Conservation (phyloP, 1,139 yeast genomes). For the Saccharomycopsis crataegensis region DNA sequence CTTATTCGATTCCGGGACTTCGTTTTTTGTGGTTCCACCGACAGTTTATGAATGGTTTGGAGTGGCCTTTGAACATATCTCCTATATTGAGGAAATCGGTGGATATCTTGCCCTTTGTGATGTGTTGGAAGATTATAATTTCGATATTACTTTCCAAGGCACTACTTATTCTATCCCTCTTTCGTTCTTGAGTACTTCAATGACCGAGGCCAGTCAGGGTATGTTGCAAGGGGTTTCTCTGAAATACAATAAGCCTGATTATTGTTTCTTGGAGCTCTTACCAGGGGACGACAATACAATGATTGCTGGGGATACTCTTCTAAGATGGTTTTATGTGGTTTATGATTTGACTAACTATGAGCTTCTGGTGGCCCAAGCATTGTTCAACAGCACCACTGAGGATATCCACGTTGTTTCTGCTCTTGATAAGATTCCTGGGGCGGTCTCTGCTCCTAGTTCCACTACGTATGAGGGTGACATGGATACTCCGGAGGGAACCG, state of each 20-base stretch:
- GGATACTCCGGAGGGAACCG: not conserved
- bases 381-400: not conserved
- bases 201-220: constrained; percentile 1
- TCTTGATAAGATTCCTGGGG: constrained; percentile 10
- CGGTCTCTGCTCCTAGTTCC: constrained; percentile 3
- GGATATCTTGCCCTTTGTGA: constrained; percentile 5
- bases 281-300: not conserved
- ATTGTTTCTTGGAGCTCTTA: not conserved
- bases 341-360: constrained; percentile 6
- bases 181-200: not conserved
- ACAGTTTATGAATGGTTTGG: constrained; percentile 2
- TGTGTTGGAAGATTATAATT: constrained; percentile 2
- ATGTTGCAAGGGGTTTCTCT: constrained; percentile 7
- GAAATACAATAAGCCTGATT: not conserved
- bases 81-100: not conserved
- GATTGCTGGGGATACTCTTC: constrained; percentile 15
- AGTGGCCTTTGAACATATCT: not conserved
- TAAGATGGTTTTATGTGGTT: constrained; percentile 15
- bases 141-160: constrained; percentile 5
- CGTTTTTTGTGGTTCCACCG: not conserved
- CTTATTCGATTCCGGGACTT: constrained; percentile 7
- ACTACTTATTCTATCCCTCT: not conserved
- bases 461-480: constrained; percentile 4
- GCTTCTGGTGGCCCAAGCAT: constrained; percentile 7
- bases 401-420: constrained; percentile 3